phyloP scores from a whole-genome alignment of 1,284 basidiomycete genomes.

The Farysia itapuensis region DNA sequence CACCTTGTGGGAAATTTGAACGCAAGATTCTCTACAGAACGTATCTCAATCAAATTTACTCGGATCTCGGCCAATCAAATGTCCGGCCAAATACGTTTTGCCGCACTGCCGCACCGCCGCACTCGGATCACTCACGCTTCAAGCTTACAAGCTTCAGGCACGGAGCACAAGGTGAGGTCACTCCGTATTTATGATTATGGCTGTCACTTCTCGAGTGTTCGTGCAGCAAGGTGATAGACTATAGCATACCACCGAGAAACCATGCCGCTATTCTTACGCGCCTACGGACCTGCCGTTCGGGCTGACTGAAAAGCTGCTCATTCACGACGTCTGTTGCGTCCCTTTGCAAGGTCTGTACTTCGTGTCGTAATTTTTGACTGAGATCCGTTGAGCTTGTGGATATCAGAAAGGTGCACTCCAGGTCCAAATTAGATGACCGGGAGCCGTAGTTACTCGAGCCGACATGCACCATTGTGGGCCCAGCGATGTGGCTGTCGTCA shows the following conservation, averaged over 20 bases:
- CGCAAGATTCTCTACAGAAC: too few relatives aligned
- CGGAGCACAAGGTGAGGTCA: too few relatives aligned
- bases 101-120: too few relatives aligned
- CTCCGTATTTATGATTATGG: too few relatives aligned
- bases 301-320: conserved; percentile 61
- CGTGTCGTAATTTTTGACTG: conserved; percentile 60
- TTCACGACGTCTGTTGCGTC: conserved; percentile 62
- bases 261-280: conserved; percentile 60
- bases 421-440: conserved; percentile 84
- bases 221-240: too few relatives aligned
- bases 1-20: too few relatives aligned
- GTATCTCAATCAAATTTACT: too few relatives aligned
- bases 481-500: not conserved
- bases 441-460: conserved; percentile 96
- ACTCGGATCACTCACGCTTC: too few relatives aligned
- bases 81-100: too few relatives aligned
- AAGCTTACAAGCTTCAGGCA: too few relatives aligned
- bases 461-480: conserved; percentile 70
- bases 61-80: too few relatives aligned
- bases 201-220: too few relatives aligned
- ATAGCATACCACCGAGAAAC: conserved; percentile 51
- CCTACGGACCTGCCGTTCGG: conserved; percentile 70
- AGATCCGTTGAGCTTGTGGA: conserved; percentile 62
- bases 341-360: conserved; percentile 62
- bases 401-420: conserved; percentile 87